phyloP scores from a whole-genome alignment of 371 early-diverging fungal genomes.

The Encephalitozoon hellem region DNA sequence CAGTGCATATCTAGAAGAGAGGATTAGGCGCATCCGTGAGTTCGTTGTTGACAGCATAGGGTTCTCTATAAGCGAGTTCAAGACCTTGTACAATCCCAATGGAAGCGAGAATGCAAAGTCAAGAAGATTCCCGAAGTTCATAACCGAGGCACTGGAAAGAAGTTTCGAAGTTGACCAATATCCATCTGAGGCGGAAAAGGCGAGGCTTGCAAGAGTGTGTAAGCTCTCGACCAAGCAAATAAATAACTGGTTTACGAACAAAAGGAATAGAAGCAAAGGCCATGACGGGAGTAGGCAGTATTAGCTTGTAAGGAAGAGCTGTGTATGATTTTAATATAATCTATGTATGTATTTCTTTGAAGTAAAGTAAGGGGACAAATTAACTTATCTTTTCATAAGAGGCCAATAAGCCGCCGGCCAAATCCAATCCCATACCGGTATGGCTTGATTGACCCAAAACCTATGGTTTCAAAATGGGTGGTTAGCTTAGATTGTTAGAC shows the following conservation, averaged over 20 bases:
- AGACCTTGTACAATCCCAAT: not conserved
- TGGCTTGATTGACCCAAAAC: not conserved
- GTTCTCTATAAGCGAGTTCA: conserved; percentile 1
- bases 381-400: not conserved
- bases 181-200: conserved; percentile 48
- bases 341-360: not conserved
- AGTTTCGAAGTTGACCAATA: conserved; percentile 26
- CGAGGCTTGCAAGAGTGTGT: conserved; percentile 19
- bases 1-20: not conserved
- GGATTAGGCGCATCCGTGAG: not conserved
- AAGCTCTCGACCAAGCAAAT: conserved; percentile 45
- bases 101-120: conserved; percentile 8
- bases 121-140: conserved; percentile 39
- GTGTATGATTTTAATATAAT: not conserved
- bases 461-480: not conserved
- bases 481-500: not conserved
- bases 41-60: not conserved
- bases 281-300: not conserved
- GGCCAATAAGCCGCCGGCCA: not conserved
- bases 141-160: conserved; percentile 38
- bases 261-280: conserved; percentile 44
- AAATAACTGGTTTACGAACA: conserved; percentile 55
- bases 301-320: not conserved
- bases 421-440: not conserved
- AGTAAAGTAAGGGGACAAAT: not conserved